These are phyloP conservation scores for Paramyrothecium sp. DNA, from an alignment of 2,329 filamentous ascomycete genomes.

Conservation along the genomic window DNA sequence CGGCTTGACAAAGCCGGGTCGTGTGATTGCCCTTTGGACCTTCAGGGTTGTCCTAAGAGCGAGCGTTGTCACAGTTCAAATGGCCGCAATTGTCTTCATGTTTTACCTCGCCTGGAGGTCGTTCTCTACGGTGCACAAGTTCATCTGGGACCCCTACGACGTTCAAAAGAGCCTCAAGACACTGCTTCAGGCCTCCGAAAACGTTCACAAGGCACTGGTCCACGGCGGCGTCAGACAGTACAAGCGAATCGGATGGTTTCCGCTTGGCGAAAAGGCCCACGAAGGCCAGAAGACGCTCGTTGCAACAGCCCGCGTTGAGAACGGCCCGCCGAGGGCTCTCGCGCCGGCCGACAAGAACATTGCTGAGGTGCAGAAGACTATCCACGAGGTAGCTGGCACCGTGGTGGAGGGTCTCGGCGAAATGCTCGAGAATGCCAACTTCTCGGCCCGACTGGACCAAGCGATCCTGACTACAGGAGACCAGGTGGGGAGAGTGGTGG, in stretches of 20 bases:
- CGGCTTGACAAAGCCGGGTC: neutral
- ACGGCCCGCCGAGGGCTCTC: neutral
- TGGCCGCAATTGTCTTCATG: neutral
- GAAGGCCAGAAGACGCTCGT: neutral
- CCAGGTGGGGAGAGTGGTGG: neutral
- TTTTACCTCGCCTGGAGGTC: neutral
- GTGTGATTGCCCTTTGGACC: neutral
- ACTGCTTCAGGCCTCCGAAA: neutral
- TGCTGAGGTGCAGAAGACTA: neutral
- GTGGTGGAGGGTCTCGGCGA: neutral
- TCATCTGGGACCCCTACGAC: constrained; percentile 2
- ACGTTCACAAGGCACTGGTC: neutral
- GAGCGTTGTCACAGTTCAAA: neutral
- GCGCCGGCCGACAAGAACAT: neutral
- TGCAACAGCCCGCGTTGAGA: neutral
- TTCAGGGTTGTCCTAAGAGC: neutral
- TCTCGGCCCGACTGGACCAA: neutral
- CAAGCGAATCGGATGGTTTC: neutral
- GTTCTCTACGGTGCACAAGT: constrained; percentile 1
- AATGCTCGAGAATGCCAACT: neutral
- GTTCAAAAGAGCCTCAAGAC: neutral
- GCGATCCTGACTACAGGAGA: neutral
- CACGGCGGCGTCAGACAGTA: neutral
- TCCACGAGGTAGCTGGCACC: neutral
- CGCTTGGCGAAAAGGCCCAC: neutral